These are phyloP conservation scores for Colletotrichum paranaense DNA, from an alignment of 2,329 filamentous ascomycete genomes.

Conservation along the genomic window DNA sequence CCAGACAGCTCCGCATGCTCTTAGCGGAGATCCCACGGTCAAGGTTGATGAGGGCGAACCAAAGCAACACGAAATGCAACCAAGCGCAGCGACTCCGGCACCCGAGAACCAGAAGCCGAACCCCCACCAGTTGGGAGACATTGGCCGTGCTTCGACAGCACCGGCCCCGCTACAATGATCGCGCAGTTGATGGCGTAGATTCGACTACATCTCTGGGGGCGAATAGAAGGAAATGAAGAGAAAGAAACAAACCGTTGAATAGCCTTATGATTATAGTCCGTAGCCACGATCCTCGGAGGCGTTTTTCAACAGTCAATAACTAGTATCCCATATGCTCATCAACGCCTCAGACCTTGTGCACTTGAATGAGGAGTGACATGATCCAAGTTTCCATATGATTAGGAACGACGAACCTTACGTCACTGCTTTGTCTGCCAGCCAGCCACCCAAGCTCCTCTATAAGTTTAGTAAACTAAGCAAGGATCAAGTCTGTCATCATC, in stretches of 20 bases:
- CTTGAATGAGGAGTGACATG: not conserved
- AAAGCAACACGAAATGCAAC: slow-evolving; percentile 1
- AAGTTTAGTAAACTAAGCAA: not conserved
- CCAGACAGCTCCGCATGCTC: not conserved
- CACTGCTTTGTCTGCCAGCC: not conserved
- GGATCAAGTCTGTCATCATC: not conserved
- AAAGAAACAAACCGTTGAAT: not conserved
- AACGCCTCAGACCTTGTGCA: not conserved
- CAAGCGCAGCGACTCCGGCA: not conserved
- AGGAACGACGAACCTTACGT: not conserved
- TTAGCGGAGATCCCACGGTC: not conserved
- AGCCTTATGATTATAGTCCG: slow-evolving; percentile 13
- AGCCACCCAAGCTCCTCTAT: not conserved
- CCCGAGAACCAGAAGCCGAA: not conserved
- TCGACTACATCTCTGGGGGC: not conserved
- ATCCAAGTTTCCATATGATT: not conserved
- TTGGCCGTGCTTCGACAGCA: slow-evolving; percentile 3
- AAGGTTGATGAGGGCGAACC: slow-evolving; percentile 1
- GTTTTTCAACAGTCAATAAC: not conserved
- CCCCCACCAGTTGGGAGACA: not conserved
- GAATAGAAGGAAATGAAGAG: not conserved
- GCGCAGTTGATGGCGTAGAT: not conserved
- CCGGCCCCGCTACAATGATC: not conserved
- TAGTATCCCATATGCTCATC: slow-evolving; percentile 3
- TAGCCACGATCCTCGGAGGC: not conserved